Percentiles rank a stretch among this genome's conserved stretches.
phyloP scores from a whole-genome alignment of 345 rosid species.

The Eutrema japonicum region DNA sequence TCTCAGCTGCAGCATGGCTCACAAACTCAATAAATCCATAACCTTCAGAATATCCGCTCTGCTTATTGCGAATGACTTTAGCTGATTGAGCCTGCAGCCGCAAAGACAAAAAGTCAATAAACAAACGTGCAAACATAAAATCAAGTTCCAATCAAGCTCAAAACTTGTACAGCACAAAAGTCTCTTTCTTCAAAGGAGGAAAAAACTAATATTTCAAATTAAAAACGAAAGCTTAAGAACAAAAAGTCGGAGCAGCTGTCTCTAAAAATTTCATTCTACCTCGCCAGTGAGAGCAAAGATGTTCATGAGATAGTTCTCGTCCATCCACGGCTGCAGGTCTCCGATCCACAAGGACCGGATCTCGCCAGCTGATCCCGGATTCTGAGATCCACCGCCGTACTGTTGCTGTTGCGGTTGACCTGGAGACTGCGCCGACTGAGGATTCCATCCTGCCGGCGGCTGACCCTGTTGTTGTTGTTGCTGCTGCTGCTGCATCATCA shows the following conservation, averaged over 20 bases:
- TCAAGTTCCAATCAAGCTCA: not conserved
- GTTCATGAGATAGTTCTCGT: slow-evolving; percentile 70
- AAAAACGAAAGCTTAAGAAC: not conserved
- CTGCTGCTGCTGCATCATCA: slow-evolving; percentile 65
- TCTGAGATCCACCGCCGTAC: slow-evolving; percentile 48
- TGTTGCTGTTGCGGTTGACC: slow-evolving; percentile 52
- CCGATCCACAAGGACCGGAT: slow-evolving; percentile 93
- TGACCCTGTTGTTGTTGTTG: slow-evolving; percentile 68
- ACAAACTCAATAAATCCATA: slow-evolving; percentile 90
- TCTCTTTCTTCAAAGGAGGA: not conserved
- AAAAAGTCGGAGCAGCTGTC: not conserved
- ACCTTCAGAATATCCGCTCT: slow-evolving; percentile 70
- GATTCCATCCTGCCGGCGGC: slow-evolving; percentile 81
- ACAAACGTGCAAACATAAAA: not conserved
- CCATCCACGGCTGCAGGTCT: slow-evolving; percentile 93
- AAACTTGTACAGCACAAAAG: not conserved
- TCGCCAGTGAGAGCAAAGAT: slow-evolving; percentile 65
- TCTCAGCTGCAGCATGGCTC: slow-evolving; percentile 74
- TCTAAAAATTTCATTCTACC: slow-evolving; percentile 46
- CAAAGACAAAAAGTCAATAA: not conserved
- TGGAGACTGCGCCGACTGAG: slow-evolving; percentile 71
- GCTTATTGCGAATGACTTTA: slow-evolving; percentile 89
- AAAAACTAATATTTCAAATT: not conserved
- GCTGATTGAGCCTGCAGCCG: slow-evolving; percentile 61
- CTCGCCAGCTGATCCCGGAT: slow-evolving; percentile 48